These are phyloP conservation scores for Ceratocystis papillata DNA, from an alignment of 2,329 filamentous ascomycete genomes.

Conservation along the genomic window DNA sequence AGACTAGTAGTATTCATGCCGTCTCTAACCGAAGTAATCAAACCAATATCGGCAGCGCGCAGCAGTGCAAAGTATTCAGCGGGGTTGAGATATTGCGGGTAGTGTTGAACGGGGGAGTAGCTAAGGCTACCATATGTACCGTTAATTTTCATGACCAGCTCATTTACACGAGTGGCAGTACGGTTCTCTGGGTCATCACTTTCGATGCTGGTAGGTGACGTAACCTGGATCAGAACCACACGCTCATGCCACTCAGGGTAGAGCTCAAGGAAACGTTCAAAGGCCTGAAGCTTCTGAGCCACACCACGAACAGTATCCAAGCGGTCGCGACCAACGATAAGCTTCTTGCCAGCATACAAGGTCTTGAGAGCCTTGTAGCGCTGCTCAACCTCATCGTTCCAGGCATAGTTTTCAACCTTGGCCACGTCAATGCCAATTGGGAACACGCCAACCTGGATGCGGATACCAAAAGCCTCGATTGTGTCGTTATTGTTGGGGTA, in stretches of 20 bases:
- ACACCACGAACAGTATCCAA: slow-evolving; percentile 87
- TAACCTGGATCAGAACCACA: slow-evolving; percentile 90
- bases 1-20: slow-evolving; percentile 97
- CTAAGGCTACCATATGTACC: slow-evolving; percentile 78
- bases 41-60: slow-evolving; percentile 75
- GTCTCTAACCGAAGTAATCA: slow-evolving; percentile 91
- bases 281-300: slow-evolving; percentile 89
- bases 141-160: slow-evolving; percentile 84
- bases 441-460: slow-evolving; percentile 85
- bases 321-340: slow-evolving; percentile 91
- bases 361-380: slow-evolving; percentile 62
- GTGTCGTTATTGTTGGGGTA: slow-evolving; percentile 77
- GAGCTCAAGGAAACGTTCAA: slow-evolving; percentile 79
- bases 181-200: slow-evolving; percentile 69
- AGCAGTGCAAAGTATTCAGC: slow-evolving; percentile 94
- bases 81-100: slow-evolving; percentile 79
- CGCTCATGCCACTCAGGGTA: slow-evolving; percentile 88
- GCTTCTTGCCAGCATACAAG: slow-evolving; percentile 78
- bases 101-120: slow-evolving; percentile 87
- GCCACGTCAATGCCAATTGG: slow-evolving; percentile 89
- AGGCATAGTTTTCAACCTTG: slow-evolving; percentile 64
- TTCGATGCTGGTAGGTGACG: slow-evolving; percentile 71
- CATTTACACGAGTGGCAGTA: slow-evolving; percentile 78
- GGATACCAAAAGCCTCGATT: slow-evolving; percentile 77
- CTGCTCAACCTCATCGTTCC: slow-evolving; percentile 56